These are phyloP conservation scores for Bauhinia variegata DNA, from an alignment of 306 rosid species.

Conservation along the genomic window DNA sequence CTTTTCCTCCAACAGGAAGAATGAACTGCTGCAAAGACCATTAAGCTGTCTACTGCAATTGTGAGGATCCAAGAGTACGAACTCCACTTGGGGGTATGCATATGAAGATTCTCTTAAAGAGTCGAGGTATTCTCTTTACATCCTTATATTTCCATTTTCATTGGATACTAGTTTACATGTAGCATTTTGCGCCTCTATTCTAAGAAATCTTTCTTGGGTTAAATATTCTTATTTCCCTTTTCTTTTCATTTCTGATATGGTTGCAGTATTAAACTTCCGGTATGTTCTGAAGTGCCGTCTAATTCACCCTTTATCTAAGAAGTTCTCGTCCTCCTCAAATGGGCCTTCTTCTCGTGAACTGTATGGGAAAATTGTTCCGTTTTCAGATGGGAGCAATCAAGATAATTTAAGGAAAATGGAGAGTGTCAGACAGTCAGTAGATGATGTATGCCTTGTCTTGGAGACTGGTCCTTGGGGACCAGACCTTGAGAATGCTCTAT, in stretches of 20 bases:
- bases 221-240: background rate
- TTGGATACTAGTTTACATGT: background rate
- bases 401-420: constrained; percentile 43
- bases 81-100: constrained; percentile 9
- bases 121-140: constrained; percentile 44
- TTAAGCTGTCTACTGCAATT: background rate
- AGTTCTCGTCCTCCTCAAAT: constrained; percentile 50
- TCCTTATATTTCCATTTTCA: background rate
- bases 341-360: constrained; percentile 55
- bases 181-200: background rate
- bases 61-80: background rate
- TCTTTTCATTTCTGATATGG: background rate
- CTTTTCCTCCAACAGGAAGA: background rate
- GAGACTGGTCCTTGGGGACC: constrained; percentile 74
- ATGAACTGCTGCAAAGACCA: background rate
- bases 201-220: constrained; percentile 4
- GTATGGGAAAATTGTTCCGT: constrained; percentile 40
- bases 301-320: constrained; percentile 33
- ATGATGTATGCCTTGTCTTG: constrained; percentile 66
- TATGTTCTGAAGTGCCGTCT: constrained; percentile 42
- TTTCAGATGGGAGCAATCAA: constrained; percentile 29
- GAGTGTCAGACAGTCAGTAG: constrained; percentile 50
- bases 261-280: constrained; percentile 52
- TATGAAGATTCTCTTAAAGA: constrained; percentile 60
- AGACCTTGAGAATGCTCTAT: constrained; percentile 62